Base-by-base conservation (phyloP, 495 filamentous ascomycete genomes). In the Bombardia bombarda region DNA sequence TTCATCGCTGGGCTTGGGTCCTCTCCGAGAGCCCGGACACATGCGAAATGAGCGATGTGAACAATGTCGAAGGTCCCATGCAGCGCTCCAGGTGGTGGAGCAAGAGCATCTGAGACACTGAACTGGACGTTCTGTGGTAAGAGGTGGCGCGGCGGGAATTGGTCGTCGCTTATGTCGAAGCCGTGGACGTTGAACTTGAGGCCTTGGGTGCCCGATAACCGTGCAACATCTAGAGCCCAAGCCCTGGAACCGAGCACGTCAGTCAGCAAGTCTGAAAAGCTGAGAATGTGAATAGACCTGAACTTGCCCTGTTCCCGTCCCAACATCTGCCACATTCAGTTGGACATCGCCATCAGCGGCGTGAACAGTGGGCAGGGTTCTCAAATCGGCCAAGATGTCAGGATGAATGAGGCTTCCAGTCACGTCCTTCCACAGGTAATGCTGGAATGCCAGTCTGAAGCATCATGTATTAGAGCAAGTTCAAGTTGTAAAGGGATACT, bases 81-180 rank as follows among this genome's bases (percentile, higher is more conserved):
- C 4, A 45, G 26, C 2, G 22, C 19, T 4, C 33, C 35, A 7
- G 28, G 35, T 19, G 30, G 25, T 0, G 10, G 2, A 7, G 20
- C 43, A 20, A 45, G 36, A 3, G 43, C 43, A 25, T 45, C 43
- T 23, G 35, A 36, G 3, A 45, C 34, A 17, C 35, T 39, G 17
- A 45, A 17, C 28, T 39, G 35, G 14, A 31, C 16, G 19, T 39
- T 39, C 10, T n/a, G n/a, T 0, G 43, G 35, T 3, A 45, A 26
- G 1, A 39, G 16, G n/a, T 45, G 18, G n/a, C 7, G 6, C 0
- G 43, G 43, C 6, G 43, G 43, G 43, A 33, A 45, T 19, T 45
- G 34, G 3, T 39, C 43, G 20, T 45, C 43, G 34, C 43, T 45
- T 35, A 45, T 45, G 43, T 45, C 43, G 35, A 45, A 45, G 7